These are phyloP conservation scores for Trametes pubescens DNA, from an alignment of 1,284 basidiomycete genomes.

Conservation along the genomic window DNA sequence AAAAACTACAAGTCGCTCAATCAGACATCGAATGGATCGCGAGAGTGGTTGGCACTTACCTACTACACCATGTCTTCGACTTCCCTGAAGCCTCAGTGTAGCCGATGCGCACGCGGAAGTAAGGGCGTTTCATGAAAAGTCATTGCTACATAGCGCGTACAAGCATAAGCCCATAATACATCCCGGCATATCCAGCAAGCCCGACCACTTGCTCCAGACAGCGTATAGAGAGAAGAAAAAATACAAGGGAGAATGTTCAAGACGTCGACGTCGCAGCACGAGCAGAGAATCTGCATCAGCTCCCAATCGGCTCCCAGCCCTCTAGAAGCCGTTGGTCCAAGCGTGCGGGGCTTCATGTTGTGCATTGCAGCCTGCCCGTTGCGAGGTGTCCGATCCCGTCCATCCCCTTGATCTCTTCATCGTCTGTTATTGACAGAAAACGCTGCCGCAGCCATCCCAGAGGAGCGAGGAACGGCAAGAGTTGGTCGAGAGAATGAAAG, in stretches of 20 bases:
- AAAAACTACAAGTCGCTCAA: no score
- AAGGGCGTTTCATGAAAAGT: conserved; percentile 18
- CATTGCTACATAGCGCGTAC: conserved; percentile 32
- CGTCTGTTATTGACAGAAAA: conserved; percentile 10
- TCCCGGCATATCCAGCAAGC: conserved; percentile 22
- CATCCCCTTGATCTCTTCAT: conserved; percentile 19
- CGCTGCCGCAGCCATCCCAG: conserved; percentile 14
- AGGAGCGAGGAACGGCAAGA: conserved; percentile 17
- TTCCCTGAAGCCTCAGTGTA: no score
- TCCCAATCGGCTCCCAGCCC: conserved; percentile 82
- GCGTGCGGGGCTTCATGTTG: conserved; percentile 91
- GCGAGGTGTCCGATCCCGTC: conserved; percentile 7
- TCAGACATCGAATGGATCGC: no score
- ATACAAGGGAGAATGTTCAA: conserved; percentile 8
- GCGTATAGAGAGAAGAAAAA: conserved; percentile 14
- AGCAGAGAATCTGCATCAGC: conserved; percentile 61
- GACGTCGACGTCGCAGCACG: conserved; percentile 20
- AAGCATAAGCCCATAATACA: conserved; percentile 30
- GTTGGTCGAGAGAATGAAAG: conserved; percentile 8
- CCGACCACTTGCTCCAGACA: conserved; percentile 19
- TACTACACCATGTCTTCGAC: no score
- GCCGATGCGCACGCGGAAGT: not conserved
- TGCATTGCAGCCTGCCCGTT: conserved; percentile 67
- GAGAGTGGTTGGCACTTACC: no score
- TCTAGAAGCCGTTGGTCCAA: conserved; percentile 85